Percentiles rank a stretch among this genome's conserved stretches.
Evolutionary conservation across 2,329 filamentous ascomycete genomes (phyloP).

Genomic region (Ilyonectria mors-panacis): DNA sequence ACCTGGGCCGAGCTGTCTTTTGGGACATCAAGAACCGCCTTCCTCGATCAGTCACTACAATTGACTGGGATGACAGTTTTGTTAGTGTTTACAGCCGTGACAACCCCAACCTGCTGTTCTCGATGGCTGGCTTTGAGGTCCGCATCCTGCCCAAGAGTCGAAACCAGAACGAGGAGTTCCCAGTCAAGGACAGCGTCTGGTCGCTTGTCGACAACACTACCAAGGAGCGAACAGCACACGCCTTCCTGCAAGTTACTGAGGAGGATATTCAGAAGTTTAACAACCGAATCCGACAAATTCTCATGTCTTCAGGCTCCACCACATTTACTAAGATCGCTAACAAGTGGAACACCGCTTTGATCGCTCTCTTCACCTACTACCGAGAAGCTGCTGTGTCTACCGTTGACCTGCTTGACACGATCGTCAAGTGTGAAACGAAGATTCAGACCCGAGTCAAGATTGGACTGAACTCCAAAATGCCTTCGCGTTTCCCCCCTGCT

Average conservation of each 20-base stretch:
- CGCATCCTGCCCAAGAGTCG: slow-evolving; percentile 95
- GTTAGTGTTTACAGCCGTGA: slow-evolving; percentile 98
- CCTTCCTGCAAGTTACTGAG: slow-evolving; percentile 97
- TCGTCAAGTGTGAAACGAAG: slow-evolving; percentile 99
- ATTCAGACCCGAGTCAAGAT: slow-evolving; percentile 99
- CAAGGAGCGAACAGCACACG: slow-evolving; percentile 97
- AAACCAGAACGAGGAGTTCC: slow-evolving; percentile 96
- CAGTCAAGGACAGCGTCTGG: slow-evolving; percentile 98
- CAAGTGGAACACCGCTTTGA: slow-evolving; percentile 99
- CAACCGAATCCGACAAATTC: slow-evolving; percentile 96
- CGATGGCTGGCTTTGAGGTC: slow-evolving; percentile 98
- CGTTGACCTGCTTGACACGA: slow-evolving; percentile 93
- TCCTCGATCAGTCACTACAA: slow-evolving; percentile 94
- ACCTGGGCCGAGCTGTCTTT: slow-evolving; percentile 96
- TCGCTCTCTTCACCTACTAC: slow-evolving; percentile 98
- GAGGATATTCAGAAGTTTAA: slow-evolving; percentile 99
- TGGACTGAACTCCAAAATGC: slow-evolving; percentile 99
- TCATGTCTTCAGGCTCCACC: slow-evolving; percentile 99
- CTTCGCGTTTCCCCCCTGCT: slow-evolving; percentile 95
- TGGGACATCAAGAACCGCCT: slow-evolving; percentile 99
- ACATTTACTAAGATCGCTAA: slow-evolving; percentile 99
- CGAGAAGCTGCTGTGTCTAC: slow-evolving; percentile 97
- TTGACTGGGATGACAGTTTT: slow-evolving; percentile 99
- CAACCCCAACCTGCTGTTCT: slow-evolving; percentile 96
- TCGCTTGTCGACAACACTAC: slow-evolving; percentile 95